Percentiles rank a stretch among this genome's conserved stretches.
Conservation (phyloP, 1,139 yeast genomes). For the Protomyces pachydermus region DNA sequence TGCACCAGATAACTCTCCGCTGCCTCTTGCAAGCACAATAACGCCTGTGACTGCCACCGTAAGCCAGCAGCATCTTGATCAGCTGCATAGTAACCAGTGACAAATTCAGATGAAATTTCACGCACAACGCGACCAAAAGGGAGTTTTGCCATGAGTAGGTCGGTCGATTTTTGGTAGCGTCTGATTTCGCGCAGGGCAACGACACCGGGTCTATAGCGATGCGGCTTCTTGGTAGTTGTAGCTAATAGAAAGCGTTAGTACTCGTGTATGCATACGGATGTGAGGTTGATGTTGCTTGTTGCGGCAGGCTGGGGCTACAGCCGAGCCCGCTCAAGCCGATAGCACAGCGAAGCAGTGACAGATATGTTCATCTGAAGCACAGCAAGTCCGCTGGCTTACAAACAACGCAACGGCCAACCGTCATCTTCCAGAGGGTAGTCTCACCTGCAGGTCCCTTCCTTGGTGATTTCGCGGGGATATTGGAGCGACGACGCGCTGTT, state of each 20-base stretch:
- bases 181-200: slow-evolving; percentile 73
- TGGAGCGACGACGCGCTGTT: slow-evolving; percentile 16
- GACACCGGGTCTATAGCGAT: slow-evolving; percentile 64
- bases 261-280: background rate
- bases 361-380: no score
- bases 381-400: no score
- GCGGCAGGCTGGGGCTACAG: no score
- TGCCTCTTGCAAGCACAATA: slow-evolving; percentile 86
- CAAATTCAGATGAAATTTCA: slow-evolving; percentile 75
- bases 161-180: slow-evolving; percentile 71
- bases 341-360: no score
- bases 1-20: slow-evolving; percentile 69
- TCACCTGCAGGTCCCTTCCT: slow-evolving; percentile 9
- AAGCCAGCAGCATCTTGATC: slow-evolving; percentile 46
- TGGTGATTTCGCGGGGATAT: slow-evolving; percentile 16
- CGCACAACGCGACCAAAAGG: slow-evolving; percentile 85
- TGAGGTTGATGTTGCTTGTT: no score
- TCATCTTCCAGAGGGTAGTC: background rate
- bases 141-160: slow-evolving; percentile 67
- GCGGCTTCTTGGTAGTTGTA: slow-evolving; percentile 9
- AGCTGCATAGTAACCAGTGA: slow-evolving; percentile 46
- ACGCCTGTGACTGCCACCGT: slow-evolving; percentile 87
- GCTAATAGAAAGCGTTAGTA: background rate
- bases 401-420: no score
- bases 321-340: no score